These are phyloP conservation scores for Kondoa subrosea DNA, from an alignment of 768 basidiomycete species.

Conservation along the genomic window DNA sequence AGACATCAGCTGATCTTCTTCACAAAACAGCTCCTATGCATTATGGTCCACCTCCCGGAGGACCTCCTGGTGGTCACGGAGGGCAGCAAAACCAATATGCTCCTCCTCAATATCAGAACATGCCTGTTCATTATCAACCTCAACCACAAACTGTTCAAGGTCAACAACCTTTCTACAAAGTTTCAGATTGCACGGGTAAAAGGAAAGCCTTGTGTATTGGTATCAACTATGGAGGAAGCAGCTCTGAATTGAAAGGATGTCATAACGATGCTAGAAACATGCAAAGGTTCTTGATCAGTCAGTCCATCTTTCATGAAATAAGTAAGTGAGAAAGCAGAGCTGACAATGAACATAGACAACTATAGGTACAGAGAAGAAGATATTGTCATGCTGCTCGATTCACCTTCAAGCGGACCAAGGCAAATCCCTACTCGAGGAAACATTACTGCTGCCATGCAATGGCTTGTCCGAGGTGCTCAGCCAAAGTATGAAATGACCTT, in stretches of 20 bases:
- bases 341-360: neutral
- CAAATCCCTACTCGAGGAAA: conserved; percentile 60
- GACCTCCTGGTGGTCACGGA: neutral
- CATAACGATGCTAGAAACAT: conserved; percentile 75
- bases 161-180: conserved; percentile 47
- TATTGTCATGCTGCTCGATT: conserved; percentile 73
- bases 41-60: conserved; percentile 4
- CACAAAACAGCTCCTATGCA: conserved; percentile 15
- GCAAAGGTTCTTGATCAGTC: conserved; percentile 9
- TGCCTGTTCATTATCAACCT: conserved; percentile 23
- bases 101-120: conserved; percentile 22
- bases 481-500: conserved; percentile 34
- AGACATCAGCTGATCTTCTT: neutral
- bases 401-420: conserved; percentile 42
- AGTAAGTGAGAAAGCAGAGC: too few species aligned
- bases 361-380: conserved; percentile 58
- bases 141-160: neutral
- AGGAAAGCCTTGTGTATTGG: conserved; percentile 82
- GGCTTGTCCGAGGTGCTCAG: conserved; percentile 66
- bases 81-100: conserved; percentile 11
- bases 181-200: conserved; percentile 43
- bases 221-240: conserved; percentile 55
- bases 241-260: conserved; percentile 58
- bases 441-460: conserved; percentile 74
- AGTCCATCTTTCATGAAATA: too few species aligned